Conservation (phyloP, 192 early-diverging fungal genomes). For the Podila epigama region DNA sequence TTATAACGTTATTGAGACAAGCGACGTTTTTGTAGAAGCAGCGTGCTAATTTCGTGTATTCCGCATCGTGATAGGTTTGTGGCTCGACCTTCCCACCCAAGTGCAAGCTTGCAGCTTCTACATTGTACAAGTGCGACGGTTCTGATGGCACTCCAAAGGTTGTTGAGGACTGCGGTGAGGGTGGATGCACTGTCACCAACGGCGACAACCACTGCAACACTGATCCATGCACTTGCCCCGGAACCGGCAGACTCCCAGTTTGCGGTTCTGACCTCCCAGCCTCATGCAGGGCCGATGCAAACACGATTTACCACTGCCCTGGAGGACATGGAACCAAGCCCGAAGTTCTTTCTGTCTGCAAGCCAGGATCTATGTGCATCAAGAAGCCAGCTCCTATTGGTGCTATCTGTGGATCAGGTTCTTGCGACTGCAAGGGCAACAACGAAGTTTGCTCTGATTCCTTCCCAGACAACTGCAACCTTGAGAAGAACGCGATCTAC, state of each 20-base stretch:
- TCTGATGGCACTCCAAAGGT: neutral
- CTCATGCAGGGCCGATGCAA: slow-evolving; percentile 4
- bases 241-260: neutral
- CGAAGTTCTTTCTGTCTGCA: neutral
- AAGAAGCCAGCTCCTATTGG: neutral
- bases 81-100: slow-evolving; percentile 7
- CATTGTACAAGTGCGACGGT: neutral
- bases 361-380: neutral
- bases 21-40: too few species aligned
- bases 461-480: neutral
- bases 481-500: slow-evolving; percentile 1
- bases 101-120: neutral
- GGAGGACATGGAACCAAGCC: slow-evolving; percentile 2
- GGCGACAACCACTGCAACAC: neutral
- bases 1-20: neutral
- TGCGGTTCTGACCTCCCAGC: slow-evolving; percentile 8
- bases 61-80: too few species aligned
- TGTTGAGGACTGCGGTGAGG: neutral
- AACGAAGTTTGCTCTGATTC: neutral
- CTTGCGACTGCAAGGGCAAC: slow-evolving; percentile 1
- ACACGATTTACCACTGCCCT: slow-evolving; percentile 8
- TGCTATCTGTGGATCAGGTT: neutral
- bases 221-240: slow-evolving; percentile 1
- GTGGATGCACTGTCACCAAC: neutral
- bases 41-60: neutral